Evolutionary conservation across 495 filamentous ascomycete species (phyloP).

Genomic region (Penicillium canescens): DNA sequence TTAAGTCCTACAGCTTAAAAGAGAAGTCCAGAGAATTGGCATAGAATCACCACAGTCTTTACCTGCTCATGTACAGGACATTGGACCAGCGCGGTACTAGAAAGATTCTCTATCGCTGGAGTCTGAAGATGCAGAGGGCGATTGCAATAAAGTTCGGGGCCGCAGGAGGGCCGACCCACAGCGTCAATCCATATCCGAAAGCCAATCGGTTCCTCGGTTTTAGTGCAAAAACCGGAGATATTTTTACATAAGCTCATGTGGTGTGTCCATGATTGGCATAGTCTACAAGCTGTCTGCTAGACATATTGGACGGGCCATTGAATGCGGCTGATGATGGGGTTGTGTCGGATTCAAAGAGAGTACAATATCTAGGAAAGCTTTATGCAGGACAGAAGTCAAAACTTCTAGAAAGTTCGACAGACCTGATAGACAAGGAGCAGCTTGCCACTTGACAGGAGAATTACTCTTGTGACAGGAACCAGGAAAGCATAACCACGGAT

Average conservation of each 20-base stretch:
- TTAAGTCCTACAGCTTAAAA: too few relatives aligned
- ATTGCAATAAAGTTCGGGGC: too few relatives aligned
- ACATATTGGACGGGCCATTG: neutral
- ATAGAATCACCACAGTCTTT: too few relatives aligned
- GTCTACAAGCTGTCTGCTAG: slow-evolving; percentile 3
- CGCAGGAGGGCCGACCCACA: too few relatives aligned
- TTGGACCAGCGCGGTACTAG: too few relatives aligned
- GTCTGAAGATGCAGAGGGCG: too few relatives aligned
- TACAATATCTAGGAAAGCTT: neutral
- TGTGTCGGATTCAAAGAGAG: neutral
- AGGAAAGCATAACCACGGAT: too few relatives aligned
- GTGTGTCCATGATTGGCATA: neutral
- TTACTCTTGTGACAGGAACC: neutral
- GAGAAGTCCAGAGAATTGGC: too few relatives aligned
- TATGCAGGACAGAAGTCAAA: neutral
- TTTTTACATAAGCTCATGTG: neutral
- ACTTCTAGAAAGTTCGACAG: neutral
- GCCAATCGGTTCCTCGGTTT: neutral
- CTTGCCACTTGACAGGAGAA: neutral
- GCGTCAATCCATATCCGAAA: neutral
- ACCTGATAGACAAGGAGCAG: neutral
- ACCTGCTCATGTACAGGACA: too few relatives aligned
- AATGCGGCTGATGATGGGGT: neutral
- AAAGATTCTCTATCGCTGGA: too few relatives aligned
- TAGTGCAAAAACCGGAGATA: neutral